Evolutionary conservation across 2,329 filamentous ascomycete species (phyloP), one percentile per base, ranked within the genome.

Genomic region (Aureobasidium sp.): DNA sequence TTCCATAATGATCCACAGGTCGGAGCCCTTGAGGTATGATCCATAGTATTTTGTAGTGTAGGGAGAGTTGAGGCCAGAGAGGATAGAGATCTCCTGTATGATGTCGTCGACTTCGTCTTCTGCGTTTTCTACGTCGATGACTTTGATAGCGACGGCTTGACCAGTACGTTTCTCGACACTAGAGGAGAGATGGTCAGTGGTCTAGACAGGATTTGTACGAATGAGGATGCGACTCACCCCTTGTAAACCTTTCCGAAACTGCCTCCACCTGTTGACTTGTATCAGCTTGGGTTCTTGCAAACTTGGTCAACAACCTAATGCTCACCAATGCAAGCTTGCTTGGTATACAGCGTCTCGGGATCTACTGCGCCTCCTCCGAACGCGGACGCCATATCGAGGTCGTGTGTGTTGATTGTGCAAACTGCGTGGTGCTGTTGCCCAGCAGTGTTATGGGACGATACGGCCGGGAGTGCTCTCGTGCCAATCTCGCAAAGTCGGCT

Each of bases 81-180:
- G 82, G 69, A 99, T 97, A 67, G 93, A 91, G 68, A 99, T 97
- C 77, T 99, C 94, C 74, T 96, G 91, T 74, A 97, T 97, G 69
- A 99, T 99, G 77, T 99, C 94, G 78, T 97, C 94, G 68, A 99
- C 93, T 77, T 99, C 94, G 75, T 99, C 94, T 77, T 99, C 94
- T 70, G 94, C 94, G 78, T 94, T 97, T 77, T 99, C 94, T 67
- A 99, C 94, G 71, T 99, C 94, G 74, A 99, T 97, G 70, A 99
- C 83, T 77, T 99, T 99, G 80, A 99, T 99, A 32, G 94, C 94
- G 55, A 99, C 94, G 13, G 93, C 88, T 71, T 96, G 89, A 41
- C 94, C 94, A 21, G 89, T 96, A 57, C 90, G 86, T 72, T 94
- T 96, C 78, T 97, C 93, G 67, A 97, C 90, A 63, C 89, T 94